Percentiles rank a stretch among this genome's conserved stretches.
phyloP scores from a whole-genome alignment of 352 stramenopile species.

The Peronospora farinosa region DNA sequence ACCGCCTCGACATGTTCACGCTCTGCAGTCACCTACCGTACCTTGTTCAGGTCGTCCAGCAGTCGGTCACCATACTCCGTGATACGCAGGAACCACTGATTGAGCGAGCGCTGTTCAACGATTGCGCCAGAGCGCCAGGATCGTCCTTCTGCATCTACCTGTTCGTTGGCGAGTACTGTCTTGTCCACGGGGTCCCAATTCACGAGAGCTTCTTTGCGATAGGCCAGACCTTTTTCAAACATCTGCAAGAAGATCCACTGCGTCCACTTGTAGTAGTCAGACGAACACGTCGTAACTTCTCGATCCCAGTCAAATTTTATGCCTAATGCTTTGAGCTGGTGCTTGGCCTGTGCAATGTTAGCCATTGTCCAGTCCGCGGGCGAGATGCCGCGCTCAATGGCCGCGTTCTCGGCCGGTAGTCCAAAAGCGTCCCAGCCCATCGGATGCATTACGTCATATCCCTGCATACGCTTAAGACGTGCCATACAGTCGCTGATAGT shows the following conservation, averaged over 20 bases:
- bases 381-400: constrained; percentile 95
- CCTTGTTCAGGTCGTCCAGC: constrained; percentile 90
- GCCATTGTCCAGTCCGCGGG: constrained; percentile 91
- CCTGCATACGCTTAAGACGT: constrained; percentile 95
- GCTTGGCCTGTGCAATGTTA: constrained; percentile 97
- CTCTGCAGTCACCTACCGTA: constrained; percentile 19
- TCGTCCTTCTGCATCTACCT: constrained; percentile 88
- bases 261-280: constrained; percentile 98
- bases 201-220: constrained; percentile 94
- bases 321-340: constrained; percentile 93
- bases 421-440: constrained; percentile 99
- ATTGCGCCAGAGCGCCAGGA: constrained; percentile 95
- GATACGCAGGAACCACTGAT: constrained; percentile 98
- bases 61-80: constrained; percentile 97
- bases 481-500: constrained; percentile 98
- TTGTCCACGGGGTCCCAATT: constrained; percentile 99
- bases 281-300: constrained; percentile 94
- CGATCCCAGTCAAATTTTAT: constrained; percentile 97
- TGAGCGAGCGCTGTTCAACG: constrained; percentile 90
- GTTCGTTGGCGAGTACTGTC: constrained; percentile 99
- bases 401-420: constrained; percentile 98
- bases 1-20: too few relatives aligned
- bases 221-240: constrained; percentile 93
- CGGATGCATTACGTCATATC: constrained; percentile 95
- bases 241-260: constrained; percentile 99